A percentile compares a stretch with the other conserved stretches of the same genome.
phyloP scores from a whole-genome alignment of 768 basidiomycete genomes.

The Leccinum obscurum region DNA sequence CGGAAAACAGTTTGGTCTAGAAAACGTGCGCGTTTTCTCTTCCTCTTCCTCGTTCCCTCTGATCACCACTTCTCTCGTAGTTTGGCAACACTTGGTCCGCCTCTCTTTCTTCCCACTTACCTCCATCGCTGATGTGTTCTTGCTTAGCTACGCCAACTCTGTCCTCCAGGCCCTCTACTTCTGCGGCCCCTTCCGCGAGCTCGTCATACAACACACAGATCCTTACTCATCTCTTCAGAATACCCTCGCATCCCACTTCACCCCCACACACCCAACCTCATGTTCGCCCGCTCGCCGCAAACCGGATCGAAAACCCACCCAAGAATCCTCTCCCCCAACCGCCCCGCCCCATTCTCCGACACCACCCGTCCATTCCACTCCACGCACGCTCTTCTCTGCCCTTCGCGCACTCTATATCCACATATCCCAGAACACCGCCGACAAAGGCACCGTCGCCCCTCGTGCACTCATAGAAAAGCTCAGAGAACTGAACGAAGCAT shows the following conservation, averaged over 20 bases:
- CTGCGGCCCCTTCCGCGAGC: slow-evolving; percentile 89
- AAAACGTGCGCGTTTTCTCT: slow-evolving; percentile 72
- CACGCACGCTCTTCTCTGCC: slow-evolving; percentile 85
- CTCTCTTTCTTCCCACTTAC: slow-evolving; percentile 4
- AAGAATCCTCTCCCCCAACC: slow-evolving; percentile 34
- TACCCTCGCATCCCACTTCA: slow-evolving; percentile 27
- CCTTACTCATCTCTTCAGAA: slow-evolving; percentile 42
- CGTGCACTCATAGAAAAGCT: slow-evolving; percentile 92
- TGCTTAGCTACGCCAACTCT: slow-evolving; percentile 91
- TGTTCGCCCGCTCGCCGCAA: slow-evolving; percentile 50
- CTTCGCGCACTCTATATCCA: slow-evolving; percentile 88
- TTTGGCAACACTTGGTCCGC: slow-evolving; percentile 95
- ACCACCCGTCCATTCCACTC: slow-evolving; percentile 53
- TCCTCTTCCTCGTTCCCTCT: slow-evolving; percentile 8
- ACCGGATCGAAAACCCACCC: slow-evolving; percentile 51
- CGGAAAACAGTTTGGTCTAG: slow-evolving; percentile 91
- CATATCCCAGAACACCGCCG: slow-evolving; percentile 75
- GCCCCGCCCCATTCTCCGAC: slow-evolving; percentile 32
- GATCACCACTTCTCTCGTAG: slow-evolving; percentile 39
- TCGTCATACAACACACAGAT: slow-evolving; percentile 72
- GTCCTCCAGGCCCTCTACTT: slow-evolving; percentile 97
- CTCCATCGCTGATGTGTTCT: slow-evolving; percentile 20
- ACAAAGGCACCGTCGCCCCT: slow-evolving; percentile 86
- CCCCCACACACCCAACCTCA: slow-evolving; percentile 22
- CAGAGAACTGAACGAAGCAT: slow-evolving; percentile 89